Conservation (phyloP, 495 filamentous ascomycete genomes). For the Neurospora sp. region DNA sequence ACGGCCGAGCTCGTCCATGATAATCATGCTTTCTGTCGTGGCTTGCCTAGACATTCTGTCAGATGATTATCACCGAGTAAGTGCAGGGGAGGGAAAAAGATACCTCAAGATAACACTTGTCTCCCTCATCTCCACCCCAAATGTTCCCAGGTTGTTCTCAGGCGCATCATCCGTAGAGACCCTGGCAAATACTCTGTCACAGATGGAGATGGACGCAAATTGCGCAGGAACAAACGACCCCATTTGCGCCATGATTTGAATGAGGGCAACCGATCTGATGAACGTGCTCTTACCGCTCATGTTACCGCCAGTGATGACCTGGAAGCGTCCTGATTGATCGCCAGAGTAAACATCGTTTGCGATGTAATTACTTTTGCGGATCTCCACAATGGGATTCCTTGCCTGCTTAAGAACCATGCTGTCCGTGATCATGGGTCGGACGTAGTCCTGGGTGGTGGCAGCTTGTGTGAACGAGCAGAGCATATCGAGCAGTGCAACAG, state of each 20-base stretch:
- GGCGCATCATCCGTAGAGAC: slow-evolving; percentile 80
- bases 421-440: slow-evolving; percentile 64
- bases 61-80: slow-evolving; percentile 29
- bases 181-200: slow-evolving; percentile 76
- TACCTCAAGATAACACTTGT: slow-evolving; percentile 78
- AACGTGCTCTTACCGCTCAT: slow-evolving; percentile 99
- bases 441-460: slow-evolving; percentile 68
- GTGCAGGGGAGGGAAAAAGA: slow-evolving; percentile 17
- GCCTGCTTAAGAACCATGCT: slow-evolving; percentile 69
- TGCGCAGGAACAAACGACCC: slow-evolving; percentile 84
- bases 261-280: slow-evolving; percentile 75
- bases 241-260: slow-evolving; percentile 86
- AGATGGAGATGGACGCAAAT: slow-evolving; percentile 72
- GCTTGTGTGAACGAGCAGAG: slow-evolving; percentile 71
- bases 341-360: slow-evolving; percentile 81
- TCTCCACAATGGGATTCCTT: slow-evolving; percentile 69
- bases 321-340: slow-evolving; percentile 64
- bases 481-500: slow-evolving; percentile 88
- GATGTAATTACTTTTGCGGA: slow-evolving; percentile 50
- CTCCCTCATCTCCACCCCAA: slow-evolving; percentile 90
- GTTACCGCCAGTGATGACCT: slow-evolving; percentile 93
- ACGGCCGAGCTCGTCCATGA: slow-evolving; percentile 88
- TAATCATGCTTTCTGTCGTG: slow-evolving; percentile 61
- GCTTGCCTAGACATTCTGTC: slow-evolving; percentile 43
- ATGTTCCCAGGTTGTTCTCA: slow-evolving; percentile 86